Evolutionary conservation across 192 early-diverging fungal genomes (phyloP), one percentile per base, ranked within the genome.

Genomic region (Dissophora globulifera): DNA sequence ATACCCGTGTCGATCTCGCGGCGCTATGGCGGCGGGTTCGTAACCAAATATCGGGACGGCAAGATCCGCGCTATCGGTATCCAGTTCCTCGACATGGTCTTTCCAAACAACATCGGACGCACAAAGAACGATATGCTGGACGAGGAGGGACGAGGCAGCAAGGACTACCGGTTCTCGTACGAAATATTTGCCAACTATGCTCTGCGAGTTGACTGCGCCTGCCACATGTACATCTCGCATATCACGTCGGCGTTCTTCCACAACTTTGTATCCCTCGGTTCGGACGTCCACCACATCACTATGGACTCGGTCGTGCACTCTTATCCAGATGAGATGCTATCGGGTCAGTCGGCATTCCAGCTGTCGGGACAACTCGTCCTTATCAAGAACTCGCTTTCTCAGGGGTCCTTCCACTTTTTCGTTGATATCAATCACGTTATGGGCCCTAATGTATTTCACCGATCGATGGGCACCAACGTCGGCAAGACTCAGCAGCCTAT

Each of bases 311-410:
- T 65, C 10, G 57, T 76, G 17, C 71, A 76, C 29, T 76, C 71
- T 15, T 76, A 76, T 47, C 71, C 71, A 1, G 52, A 76, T 12
- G 71, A 76, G 30, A 76, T 76, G 62, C 50, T 66, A 19, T 78
- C 69, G 1, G 83, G 83, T 1, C 83, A 84, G 47, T 84, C 79
- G n/a, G 79, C 78, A 1, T 84, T 81, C 53, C 80, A 84, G 42
- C 75, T 84, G 20, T 80, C 79, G 3, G 83, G 83, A 0, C 83
- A 84, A 43, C 23, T 80, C 15, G 46, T 78, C 5, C 58, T 84
- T 33, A 63, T 84, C 54, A 57, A 66, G 9, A 63, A 66, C 47
- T 74, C 78, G 12, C 71, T 79, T 50, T 75, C 67, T 10, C 78
- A 81, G 40, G 62, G 76, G 1, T 80, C 72, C 11, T 81, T 80